Evolutionary conservation across 2,329 filamentous ascomycete species (phyloP), one percentile per base, ranked within the genome.

Genomic region (Alternaria sp.): DNA sequence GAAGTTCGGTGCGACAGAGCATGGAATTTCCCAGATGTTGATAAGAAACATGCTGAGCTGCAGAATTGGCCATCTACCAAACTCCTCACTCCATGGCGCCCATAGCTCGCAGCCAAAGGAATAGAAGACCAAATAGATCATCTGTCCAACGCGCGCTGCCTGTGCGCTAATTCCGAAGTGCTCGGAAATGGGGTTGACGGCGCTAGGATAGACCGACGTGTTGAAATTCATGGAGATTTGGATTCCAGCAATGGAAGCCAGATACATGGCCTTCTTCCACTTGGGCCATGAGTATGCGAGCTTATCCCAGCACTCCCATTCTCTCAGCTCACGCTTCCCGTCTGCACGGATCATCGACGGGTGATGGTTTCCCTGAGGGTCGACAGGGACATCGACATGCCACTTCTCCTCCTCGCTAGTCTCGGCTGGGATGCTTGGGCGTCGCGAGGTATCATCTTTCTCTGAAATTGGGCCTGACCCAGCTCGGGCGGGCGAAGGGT

Each of bases 101-200:
- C 92, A 96, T 0, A 94, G 85, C 78, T 96, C 92, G 76, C 92
- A 96, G 28, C 92, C 92, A 75, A 96, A 94, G 45, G 92, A 92
- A 76, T 96, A 96, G 6, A 89, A 78, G 51, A 96, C 85, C 37
- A 96, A 81, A 81, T 94, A 96, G 67, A 71, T 71, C 69, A 73
- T 73, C 53, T 71, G 69, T 9, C 72, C 71, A 2, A 73, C 58
- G 45, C 71, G 64, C 15, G 70, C 71, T 49, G 68, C 66, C 55
- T 74, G 71, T 6, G 66, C 63, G 55, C 68, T 73, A 11, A 82
- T 75, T 2, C 81, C 71, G 70, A 92, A 95, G 63, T 93, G 84
- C 23, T 89, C 82, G 0, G 86, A 79, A 21, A 87, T 82, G 12
- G 82, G 83, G 55, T 70, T 74, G 51, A 87, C 81, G 3, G 82